Conservation (phyloP, 805 yeast genomes). For the Candida golubevii region DNA sequence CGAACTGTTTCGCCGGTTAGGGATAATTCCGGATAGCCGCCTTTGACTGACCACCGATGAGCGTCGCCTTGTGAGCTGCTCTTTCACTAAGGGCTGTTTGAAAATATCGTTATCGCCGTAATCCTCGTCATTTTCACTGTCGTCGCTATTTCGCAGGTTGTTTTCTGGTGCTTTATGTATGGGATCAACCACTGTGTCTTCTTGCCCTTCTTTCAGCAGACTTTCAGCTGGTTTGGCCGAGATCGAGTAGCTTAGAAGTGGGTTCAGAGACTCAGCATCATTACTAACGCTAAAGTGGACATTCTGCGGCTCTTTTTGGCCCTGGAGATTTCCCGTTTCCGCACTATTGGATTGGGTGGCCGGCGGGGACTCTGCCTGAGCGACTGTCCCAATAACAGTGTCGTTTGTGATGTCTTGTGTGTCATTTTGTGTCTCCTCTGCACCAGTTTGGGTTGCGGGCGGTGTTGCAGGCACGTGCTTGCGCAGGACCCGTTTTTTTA, state of each 20-base stretch:
- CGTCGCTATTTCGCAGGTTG: conserved; percentile 11
- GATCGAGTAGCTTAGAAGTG: conserved; percentile 1
- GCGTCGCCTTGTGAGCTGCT: conserved; percentile 20
- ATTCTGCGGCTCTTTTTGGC: background rate
- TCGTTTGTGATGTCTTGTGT: background rate
- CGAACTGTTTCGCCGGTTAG: conserved; percentile 20
- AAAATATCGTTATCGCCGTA: conserved; percentile 29
- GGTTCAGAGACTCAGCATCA: background rate
- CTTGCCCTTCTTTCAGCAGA: background rate
- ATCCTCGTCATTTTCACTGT: conserved; percentile 18
- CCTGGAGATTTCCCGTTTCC: background rate
- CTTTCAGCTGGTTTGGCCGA: background rate
- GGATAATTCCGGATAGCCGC: conserved; percentile 34
- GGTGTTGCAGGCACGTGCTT: conserved; percentile 15
- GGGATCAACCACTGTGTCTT: conserved; percentile 26
- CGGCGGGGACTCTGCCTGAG: conserved; percentile 2
- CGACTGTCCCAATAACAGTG: background rate
- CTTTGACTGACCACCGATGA: conserved; percentile 30
- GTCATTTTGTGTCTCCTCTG: background rate
- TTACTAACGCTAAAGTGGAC: too few relatives aligned
- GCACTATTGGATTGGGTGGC: background rate
- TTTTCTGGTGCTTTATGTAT: conserved; percentile 16
- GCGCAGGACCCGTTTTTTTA: conserved; percentile 25
- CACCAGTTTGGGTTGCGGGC: conserved; percentile 14
- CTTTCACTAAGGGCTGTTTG: conserved; percentile 21